Evolutionary conservation across 176 grass and related monocot genomes (phyloP), one percentile per base, ranked within the genome.

Genomic region (Aegilops longissima): DNA sequence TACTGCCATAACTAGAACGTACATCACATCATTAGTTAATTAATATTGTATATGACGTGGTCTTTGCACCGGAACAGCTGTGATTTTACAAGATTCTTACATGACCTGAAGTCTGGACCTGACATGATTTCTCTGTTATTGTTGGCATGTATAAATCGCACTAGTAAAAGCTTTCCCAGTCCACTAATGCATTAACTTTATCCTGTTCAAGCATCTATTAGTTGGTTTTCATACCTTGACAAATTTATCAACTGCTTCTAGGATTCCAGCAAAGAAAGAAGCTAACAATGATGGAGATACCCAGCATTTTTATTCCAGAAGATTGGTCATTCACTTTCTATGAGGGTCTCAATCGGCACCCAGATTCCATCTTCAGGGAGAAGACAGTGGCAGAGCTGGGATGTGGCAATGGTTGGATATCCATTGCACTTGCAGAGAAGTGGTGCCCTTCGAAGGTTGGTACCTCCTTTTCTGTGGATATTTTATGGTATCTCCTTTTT

Each of bases 311-410:
- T 52, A 86, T 96, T 89, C 97, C 97, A 66, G 97, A 99, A 91
- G 97, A 99, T 79, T 99, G 94, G 97, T 99, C 97, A 58, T 99
- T 99, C 84, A 99, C 97, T 58, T 99, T 99, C 70, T 99, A 96
- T 6, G 97, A 99, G 90, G 97, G 97, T 69, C 91, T 99, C 67
- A 99, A 99, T 56, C 82, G 97, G 18, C 94, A 93, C 47, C 92
- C 89, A 69, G 94, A 93, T 86, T 96, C 97, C 80, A 88, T 96
- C 85, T 99, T 99, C 68, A 92, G 92, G 85, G 92, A 99, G 3
- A 99, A 94, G 70, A 99, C 85, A 16, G 82, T 96, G 5, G 83
- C 97, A 35, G 94, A 96, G 85, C 83, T 96, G 68, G 97, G 97
- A 39, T 96, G 94, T 82, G 97, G 97, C 74, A 99, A 99, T 44